Evolutionary conservation across 2,329 filamentous ascomycete species (phyloP), one percentile per base, ranked within the genome.

Genomic region (Cercospora sojina): DNA sequence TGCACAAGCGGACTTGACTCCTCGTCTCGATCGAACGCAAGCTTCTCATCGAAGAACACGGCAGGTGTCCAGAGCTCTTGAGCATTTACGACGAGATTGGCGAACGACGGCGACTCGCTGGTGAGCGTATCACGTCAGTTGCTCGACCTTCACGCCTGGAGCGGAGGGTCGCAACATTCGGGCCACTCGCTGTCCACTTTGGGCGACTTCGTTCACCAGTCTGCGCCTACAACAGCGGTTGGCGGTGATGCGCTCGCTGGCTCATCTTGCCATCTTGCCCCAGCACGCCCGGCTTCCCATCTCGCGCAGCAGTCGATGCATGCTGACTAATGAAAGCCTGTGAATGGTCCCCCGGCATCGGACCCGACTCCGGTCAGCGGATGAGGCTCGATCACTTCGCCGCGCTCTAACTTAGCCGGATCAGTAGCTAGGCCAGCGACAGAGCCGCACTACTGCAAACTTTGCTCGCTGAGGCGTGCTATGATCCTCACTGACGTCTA

Each of bases 401-500:
- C 43, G 27, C 29, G 20, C 6, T 13, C 60, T 62, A n/a, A n/a
- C n/a, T n/a, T n/a, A 62, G 38, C 60, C 29, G 13, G 13, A 38
- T 41, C 25, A 18, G 47, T 29, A 20, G 25, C 27, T 62, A 53
- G 47, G 16, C n/a, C 20, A 29, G 47, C 60, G 31, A 62, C 57
- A 47, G 57, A 59, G 57, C 57, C 57, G 57, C 57, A 59, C 57
- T 59, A 59, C 32, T 27, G 31, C 57, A 59, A 47, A 59, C 35
- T 23, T 59, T 59, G 55, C 43, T 10, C 25, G 20, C 43, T 49
- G 43, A 49, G 43, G 43, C 32, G 32, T 41, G 57, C 20, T 41
- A 62, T 62, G 60, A 62, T 56, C 31, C 29, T 38, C 47, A 41
- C 49, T 62, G 60, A 62, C 60, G 60, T 56, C 49, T 62, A 20